These are phyloP conservation scores for Populus alba DNA, from an alignment of 345 rosid species.

Conservation along the genomic window DNA sequence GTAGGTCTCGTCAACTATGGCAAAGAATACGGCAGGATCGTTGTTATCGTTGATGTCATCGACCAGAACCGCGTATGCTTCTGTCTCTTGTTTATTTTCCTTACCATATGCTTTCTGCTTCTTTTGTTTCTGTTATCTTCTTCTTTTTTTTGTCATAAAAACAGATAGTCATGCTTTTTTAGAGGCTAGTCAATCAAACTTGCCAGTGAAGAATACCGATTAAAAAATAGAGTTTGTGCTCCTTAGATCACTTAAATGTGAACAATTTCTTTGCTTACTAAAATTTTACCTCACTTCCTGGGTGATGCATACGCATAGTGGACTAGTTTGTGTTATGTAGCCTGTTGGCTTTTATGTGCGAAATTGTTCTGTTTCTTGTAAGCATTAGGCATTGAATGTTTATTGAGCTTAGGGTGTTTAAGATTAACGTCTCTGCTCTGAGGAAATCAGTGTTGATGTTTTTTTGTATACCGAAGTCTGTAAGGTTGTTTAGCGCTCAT, in stretches of 20 bases:
- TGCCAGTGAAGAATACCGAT: neutral
- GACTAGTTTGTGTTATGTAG: neutral
- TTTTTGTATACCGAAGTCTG: neutral
- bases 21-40: slow-evolving; percentile 75
- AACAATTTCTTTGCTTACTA: too few relatives aligned
- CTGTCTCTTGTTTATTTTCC: neutral
- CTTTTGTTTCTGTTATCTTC: neutral
- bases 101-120: neutral
- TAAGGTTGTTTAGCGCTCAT: neutral
- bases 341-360: neutral
- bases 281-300: too few relatives aligned
- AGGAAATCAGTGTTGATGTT: neutral
- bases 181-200: neutral
- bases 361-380: neutral
- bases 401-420: neutral
- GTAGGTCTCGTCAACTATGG: slow-evolving; percentile 89
- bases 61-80: slow-evolving; percentile 74
- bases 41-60: slow-evolving; percentile 83
- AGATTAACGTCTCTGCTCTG: neutral
- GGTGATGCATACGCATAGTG: neutral
- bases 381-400: neutral
- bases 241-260: too few relatives aligned
- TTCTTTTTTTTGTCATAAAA: neutral
- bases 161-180: neutral
- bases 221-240: neutral